phyloP scores from a whole-genome alignment of 805 yeast species.

The Sporopachydermia lactativora region DNA sequence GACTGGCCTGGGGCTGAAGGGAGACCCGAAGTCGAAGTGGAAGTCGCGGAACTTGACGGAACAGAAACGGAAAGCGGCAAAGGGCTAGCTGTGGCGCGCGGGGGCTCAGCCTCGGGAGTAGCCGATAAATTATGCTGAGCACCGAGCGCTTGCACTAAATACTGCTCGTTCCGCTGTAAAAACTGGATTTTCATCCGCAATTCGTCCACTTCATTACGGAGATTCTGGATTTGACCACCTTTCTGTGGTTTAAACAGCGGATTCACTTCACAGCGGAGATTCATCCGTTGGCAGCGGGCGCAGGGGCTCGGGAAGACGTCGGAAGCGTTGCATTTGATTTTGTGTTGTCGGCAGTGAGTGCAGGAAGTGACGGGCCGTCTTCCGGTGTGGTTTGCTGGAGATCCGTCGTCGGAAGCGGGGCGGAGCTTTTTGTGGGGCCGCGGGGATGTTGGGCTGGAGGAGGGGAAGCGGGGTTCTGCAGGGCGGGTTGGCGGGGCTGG shows the following conservation, averaged over 20 bases:
- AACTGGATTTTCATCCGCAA: conserved; percentile 58
- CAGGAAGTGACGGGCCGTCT: conserved; percentile 89
- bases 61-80: conserved; percentile 2
- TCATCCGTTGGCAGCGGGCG: conserved; percentile 69
- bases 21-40: conserved; percentile 11
- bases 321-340: conserved; percentile 84
- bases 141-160: conserved; percentile 50
- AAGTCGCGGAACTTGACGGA: conserved; percentile 7
- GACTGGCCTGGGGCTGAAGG: conserved; percentile 2
- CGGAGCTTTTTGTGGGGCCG: background rate
- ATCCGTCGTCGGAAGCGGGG: conserved; percentile 2
- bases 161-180: conserved; percentile 48
- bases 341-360: conserved; percentile 89
- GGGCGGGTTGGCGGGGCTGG: too few species aligned
- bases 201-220: conserved; percentile 77
- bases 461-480: too few species aligned
- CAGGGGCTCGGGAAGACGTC: conserved; percentile 75
- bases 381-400: conserved; percentile 25
- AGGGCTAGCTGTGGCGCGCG: conserved; percentile 2
- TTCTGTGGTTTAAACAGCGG: conserved; percentile 85
- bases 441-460: too few species aligned
- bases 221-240: conserved; percentile 76
- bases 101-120: conserved; percentile 12
- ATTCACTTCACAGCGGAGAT: conserved; percentile 72
- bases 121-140: conserved; percentile 11